Percentiles rank a stretch among this genome's conserved stretches.
Evolutionary conservation across 2,329 filamentous ascomycete species (phyloP).

Genomic region (Beauveria bassiana): DNA sequence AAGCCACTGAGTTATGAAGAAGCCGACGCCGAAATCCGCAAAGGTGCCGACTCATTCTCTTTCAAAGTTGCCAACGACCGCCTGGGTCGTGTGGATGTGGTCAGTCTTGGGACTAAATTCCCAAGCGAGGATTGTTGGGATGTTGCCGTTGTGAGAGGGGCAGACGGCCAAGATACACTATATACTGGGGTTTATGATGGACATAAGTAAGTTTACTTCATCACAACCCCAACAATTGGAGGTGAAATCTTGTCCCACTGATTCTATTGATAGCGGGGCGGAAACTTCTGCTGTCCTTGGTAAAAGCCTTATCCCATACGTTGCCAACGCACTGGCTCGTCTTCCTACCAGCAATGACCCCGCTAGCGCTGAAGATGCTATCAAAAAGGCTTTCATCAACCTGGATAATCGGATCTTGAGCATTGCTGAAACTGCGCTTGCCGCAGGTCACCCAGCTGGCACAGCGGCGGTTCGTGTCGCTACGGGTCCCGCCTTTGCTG

Average conservation of each 20-base stretch:
- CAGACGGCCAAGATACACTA: background rate
- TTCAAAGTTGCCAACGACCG: background rate
- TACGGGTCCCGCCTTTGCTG: background rate
- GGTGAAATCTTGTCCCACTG: background rate
- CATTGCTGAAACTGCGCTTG: background rate
- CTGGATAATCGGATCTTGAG: background rate
- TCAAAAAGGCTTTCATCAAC: background rate
- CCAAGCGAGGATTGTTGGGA: constrained; percentile 2
- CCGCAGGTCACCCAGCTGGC: background rate
- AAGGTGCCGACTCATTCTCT: background rate
- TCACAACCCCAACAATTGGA: too few relatives aligned
- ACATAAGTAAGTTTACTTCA: background rate
- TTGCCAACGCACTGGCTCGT: background rate
- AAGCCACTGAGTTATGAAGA: background rate
- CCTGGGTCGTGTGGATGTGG: constrained; percentile 1
- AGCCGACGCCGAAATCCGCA: background rate
- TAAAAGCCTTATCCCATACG: constrained; percentile 1
- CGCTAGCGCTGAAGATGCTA: background rate
- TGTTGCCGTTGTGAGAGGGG: background rate
- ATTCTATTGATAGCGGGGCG: background rate
- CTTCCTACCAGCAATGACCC: background rate
- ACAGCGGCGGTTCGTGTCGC: background rate
- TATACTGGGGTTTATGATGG: constrained; percentile 4
- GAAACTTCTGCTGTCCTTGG: background rate
- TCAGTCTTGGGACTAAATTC: background rate